Base-by-base conservation (phyloP, 108 stramenopile species). In the Nitzschia palea region DNA sequence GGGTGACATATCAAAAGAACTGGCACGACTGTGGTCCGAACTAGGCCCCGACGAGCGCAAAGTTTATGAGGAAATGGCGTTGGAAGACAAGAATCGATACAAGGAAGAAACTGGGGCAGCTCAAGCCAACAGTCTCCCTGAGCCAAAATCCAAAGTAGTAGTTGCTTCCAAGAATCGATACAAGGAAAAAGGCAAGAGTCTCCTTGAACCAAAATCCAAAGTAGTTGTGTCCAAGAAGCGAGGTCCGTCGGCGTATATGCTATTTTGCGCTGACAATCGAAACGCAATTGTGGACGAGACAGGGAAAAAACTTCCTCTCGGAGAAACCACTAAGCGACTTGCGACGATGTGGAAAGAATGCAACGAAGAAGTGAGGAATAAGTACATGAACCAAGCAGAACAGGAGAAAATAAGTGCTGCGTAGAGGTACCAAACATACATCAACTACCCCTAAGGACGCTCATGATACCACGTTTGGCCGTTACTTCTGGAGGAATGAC, bases 1-100 rank as follows among this genome's bases (percentile, higher is more conserved):
- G 14, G 85, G 85, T 10, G 81, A 82, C 0, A 47, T 82, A 20
- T 71, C 79, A 0, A 86, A 86, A 71, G 85, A 86, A 52, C 65
- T 86, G 10, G 81, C 70, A 34, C 66, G 81, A 5, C 55, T 71
- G 47, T 86, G 85, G 85, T 51, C 68, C 17, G 63, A 63, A 17
- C 60, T 59, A 8, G 30, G 31, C 0, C 69, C 75, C 44, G 52
- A 54, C 2, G 66, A 63, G 10, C 50, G 68, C 29, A 54, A 63
- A 20, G 26, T 53, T 32, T 80, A 70, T 36, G 20, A 73, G 34
- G 43, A 70, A 3, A 61, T 70, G 44, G 79, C 81, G 3, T 58
- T 54, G 27, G 69, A 52, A 31, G 76, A 64, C 35, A 80, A 79
- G 50, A 52, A 57, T 44, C 45, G 65, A 5, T 79, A 83, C 48